Base-by-base conservation (phyloP, 148 eudicot genomes). In the Arbutus unedo region DNA sequence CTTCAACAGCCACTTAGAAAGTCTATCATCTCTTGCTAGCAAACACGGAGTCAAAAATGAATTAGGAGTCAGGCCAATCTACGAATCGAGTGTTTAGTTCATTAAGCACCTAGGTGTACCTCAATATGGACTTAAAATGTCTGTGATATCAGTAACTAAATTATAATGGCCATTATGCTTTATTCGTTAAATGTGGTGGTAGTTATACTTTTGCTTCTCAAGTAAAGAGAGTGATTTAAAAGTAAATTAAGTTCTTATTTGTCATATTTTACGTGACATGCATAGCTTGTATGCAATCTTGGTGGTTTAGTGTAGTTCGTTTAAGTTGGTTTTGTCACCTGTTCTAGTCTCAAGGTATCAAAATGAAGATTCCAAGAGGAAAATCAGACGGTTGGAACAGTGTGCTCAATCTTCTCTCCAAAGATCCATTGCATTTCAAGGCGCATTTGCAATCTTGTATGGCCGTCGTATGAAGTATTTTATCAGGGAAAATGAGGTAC, bases 401-500 rank as follows among this genome's bases (percentile, higher is more conserved):
- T 86, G 86, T 84, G 91, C 90, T 66, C 89, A 81, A 82, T 87
- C 95, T 57, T 85, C 85, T 60, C 85, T 86, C 87, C 92, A 91
- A 84, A 94, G 98, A 89, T 83, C 87, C 77, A 91, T 92, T 83
- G 81, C 91, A 79, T 87, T 89, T 81, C 90, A 85, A 83, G 93
- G 95, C 47, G 94, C 98, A 78, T 85, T 91, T 45, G 98, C 95
- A 55, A 67, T 89, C 78, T 86, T 94, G 72, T 92, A 85, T 84
- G 93, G 95, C 70, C 93, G 88, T 57, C 91, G 71, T 72, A 83
- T 87, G 54, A 94, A 86, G 89, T 89, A 94, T 79, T 94, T 89
- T 76, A 91, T 94, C 50, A 87, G 87, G 85, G 91, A 94, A 84
- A 78, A 89, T 44, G 93, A 91, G 98, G 98, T 94, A 90, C 45